Conservation (phyloP, 371 early-diverging fungal species). For the Dichotomocladium elegans region DNA sequence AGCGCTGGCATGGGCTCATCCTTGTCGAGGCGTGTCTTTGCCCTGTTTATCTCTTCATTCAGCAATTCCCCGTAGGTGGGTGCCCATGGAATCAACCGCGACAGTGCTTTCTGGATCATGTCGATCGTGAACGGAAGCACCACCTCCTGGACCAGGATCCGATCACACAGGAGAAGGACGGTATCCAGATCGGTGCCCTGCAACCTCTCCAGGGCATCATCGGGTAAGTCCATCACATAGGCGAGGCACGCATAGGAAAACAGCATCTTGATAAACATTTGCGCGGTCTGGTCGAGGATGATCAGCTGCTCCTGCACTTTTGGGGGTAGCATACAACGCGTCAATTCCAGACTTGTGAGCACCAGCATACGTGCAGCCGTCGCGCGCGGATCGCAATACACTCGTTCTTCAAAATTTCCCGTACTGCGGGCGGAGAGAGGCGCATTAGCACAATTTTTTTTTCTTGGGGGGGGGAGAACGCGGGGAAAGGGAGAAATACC, state of each 20-base stretch:
- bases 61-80: not conserved
- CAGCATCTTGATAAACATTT: not conserved
- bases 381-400: slow-evolving; percentile 1
- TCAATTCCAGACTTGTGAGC: not conserved
- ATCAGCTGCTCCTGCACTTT: too few species aligned
- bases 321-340: too few species aligned
- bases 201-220: not conserved
- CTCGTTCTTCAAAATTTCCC: not conserved
- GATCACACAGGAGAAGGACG: not conserved
- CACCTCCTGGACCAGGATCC: not conserved
- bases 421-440: too few species aligned
- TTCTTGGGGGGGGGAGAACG: too few species aligned
- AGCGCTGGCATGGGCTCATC: not conserved
- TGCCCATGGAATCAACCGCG: not conserved
- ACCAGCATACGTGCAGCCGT: slow-evolving; percentile 1
- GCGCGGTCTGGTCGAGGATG: not conserved
- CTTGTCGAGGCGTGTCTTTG: not conserved
- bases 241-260: not conserved
- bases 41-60: not conserved
- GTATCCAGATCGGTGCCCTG: not conserved
- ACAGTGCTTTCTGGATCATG: not conserved
- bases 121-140: not conserved
- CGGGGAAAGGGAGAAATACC: too few species aligned
- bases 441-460: too few species aligned
- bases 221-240: not conserved